Conservation (phyloP, 352 stramenopile genomes). For the Aphanomyces stellatus region DNA sequence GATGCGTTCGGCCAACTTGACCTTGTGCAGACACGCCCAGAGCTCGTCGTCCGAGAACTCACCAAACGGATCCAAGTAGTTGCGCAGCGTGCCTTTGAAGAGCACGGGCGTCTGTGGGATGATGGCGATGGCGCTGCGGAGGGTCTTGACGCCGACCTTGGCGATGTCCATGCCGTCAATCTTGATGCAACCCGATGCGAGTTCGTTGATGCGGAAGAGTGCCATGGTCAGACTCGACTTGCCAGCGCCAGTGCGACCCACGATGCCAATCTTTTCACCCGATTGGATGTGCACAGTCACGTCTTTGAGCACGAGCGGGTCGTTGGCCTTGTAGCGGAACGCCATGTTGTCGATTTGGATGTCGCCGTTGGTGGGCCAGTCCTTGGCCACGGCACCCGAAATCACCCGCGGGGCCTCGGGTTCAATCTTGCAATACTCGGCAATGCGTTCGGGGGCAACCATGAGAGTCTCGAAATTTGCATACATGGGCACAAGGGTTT, state of each 20-base stretch:
- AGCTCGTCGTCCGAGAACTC: constrained; percentile 56
- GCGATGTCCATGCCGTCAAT: constrained; percentile 69
- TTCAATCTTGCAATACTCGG: constrained; percentile 33
- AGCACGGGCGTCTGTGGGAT: constrained; percentile 86
- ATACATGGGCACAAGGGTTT: constrained; percentile 60
- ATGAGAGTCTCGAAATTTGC: constrained; percentile 50
- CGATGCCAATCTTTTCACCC: constrained; percentile 62
- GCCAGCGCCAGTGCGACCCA: constrained; percentile 65
- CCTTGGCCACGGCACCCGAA: constrained; percentile 28
- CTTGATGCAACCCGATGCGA: constrained; percentile 51
- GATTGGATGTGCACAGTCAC: constrained; percentile 40
- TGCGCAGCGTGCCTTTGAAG: constrained; percentile 73
- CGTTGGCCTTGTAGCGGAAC: constrained; percentile 83
- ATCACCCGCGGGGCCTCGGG: constrained; percentile 30
- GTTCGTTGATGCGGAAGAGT: constrained; percentile 74
- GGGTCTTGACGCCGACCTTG: constrained; percentile 47
- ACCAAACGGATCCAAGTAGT: constrained; percentile 75
- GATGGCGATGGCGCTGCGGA: constrained; percentile 74
- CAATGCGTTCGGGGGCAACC: constrained; percentile 36
- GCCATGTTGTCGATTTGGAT: constrained; percentile 87
- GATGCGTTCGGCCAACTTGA: constrained; percentile 36
- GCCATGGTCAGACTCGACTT: constrained; percentile 72
- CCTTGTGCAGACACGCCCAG: constrained; percentile 39
- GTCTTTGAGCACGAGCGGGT: constrained; percentile 32
- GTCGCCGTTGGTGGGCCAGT: constrained; percentile 82